Conservation (phyloP, 257 asterid species). For the Penstemon davidsonii region DNA sequence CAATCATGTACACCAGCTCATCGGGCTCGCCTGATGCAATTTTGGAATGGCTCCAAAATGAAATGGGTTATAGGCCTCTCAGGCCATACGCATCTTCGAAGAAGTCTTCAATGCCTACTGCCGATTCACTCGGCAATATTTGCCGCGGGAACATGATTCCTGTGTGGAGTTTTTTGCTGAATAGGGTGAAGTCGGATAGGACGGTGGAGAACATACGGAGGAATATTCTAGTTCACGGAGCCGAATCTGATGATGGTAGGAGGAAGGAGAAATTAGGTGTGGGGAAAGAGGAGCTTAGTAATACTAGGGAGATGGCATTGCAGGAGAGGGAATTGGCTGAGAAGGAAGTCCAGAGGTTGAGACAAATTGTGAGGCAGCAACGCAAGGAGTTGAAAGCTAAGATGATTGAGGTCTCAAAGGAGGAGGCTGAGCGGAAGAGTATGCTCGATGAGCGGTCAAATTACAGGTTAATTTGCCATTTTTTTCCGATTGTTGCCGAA, state of each 20-base stretch:
- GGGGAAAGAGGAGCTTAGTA: slow-evolving; percentile 44
- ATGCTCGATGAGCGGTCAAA: slow-evolving; percentile 88
- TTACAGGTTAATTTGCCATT: slow-evolving; percentile 60
- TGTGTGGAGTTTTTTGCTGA: slow-evolving; percentile 74
- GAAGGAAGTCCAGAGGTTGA: slow-evolving; percentile 95
- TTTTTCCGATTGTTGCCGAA: slow-evolving; percentile 7
- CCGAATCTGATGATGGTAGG: slow-evolving; percentile 47
- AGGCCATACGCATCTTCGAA: slow-evolving; percentile 67
- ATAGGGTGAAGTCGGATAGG: slow-evolving; percentile 92
- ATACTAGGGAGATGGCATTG: slow-evolving; percentile 80
- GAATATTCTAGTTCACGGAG: slow-evolving; percentile 88
- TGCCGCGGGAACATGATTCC: slow-evolving; percentile 99
- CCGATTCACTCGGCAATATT: slow-evolving; percentile 79
- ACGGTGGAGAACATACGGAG: slow-evolving; percentile 86
- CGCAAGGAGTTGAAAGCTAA: slow-evolving; percentile 89
- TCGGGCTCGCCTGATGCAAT: slow-evolving; percentile 80
- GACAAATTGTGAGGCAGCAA: slow-evolving; percentile 91
- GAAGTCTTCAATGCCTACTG: slow-evolving; percentile 63
- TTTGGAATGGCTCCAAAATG: slow-evolving; percentile 87
- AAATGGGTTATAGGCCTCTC: slow-evolving; percentile 93
- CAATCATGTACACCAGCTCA: slow-evolving; percentile 28
- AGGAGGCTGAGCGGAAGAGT: slow-evolving; percentile 93
- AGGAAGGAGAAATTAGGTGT: slow-evolving; percentile 52
- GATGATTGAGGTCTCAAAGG: slow-evolving; percentile 94
- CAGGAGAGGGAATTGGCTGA: slow-evolving; percentile 95